Evolutionary conservation across 2,329 filamentous ascomycete species (phyloP).

Genomic region (Hypoxylon sp.): DNA sequence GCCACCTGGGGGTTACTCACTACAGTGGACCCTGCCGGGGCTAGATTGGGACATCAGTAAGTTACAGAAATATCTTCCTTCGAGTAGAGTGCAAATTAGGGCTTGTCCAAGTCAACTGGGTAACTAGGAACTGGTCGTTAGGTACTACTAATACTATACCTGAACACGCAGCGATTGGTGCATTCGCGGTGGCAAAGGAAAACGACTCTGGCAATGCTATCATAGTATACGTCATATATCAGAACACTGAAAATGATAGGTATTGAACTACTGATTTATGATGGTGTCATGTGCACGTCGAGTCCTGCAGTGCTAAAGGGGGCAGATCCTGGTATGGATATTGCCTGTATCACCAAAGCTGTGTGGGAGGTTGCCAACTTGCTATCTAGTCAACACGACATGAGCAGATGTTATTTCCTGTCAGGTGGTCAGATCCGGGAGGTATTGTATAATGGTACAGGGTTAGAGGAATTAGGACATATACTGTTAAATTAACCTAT

Average conservation of each 20-base stretch:
- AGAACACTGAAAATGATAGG: conserved; percentile 15
- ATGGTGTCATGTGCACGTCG: not conserved
- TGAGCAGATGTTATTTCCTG: conserved; percentile 30
- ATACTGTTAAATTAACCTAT: not conserved
- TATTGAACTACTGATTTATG: conserved; percentile 8
- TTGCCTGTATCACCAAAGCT: conserved; percentile 1
- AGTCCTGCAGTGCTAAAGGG: not conserved
- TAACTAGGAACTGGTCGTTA: not conserved
- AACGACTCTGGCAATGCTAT: conserved; percentile 10
- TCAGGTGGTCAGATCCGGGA: conserved; percentile 22
- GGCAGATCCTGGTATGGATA: not conserved
- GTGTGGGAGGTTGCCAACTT: conserved; percentile 1
- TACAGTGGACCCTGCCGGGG: not conserved
- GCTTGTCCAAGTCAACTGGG: not conserved
- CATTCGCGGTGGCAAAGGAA: conserved; percentile 9
- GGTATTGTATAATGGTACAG: conserved; percentile 22
- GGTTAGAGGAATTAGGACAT: conserved; percentile 20
- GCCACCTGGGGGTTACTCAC: not conserved
- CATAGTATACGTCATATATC: conserved; percentile 10
- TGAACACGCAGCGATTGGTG: not conserved
- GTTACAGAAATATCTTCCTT: not conserved
- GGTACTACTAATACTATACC: not conserved
- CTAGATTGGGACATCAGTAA: not conserved
- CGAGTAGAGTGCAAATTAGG: not conserved
- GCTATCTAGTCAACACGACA: conserved; percentile 18